These are phyloP conservation scores for Talaromyces ruber DNA, from an alignment of 495 filamentous ascomycete genomes.

Conservation along the genomic window DNA sequence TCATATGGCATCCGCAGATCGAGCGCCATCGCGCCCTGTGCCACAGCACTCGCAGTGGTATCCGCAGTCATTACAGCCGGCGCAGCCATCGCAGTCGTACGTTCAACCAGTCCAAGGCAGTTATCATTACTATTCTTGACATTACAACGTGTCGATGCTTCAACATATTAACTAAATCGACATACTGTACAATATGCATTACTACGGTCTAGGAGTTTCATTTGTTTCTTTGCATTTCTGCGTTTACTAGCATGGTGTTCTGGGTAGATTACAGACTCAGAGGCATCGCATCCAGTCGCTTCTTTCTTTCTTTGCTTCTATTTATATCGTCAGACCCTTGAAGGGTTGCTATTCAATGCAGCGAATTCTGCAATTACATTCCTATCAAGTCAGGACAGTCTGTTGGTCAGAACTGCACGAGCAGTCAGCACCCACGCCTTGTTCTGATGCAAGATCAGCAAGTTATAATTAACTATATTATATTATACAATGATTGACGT, in stretches of 20 bases:
- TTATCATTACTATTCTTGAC: background rate
- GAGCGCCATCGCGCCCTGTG: background rate
- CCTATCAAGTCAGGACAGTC: no score
- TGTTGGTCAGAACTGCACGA: background rate
- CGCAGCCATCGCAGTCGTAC: background rate
- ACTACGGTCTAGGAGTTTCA: background rate
- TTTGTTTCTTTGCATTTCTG: background rate
- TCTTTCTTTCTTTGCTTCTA: background rate
- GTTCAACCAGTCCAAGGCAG: background rate
- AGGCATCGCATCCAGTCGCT: background rate
- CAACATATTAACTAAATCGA: background rate
- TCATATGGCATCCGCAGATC: background rate
- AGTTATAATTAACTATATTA: background rate
- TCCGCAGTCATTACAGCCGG: background rate
- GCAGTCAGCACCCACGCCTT: background rate
- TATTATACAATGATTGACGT: background rate
- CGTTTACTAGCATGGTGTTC: background rate
- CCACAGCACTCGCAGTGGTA: background rate
- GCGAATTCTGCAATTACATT: background rate
- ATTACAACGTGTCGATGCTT: background rate
- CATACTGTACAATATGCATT: background rate
- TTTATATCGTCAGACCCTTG: background rate
- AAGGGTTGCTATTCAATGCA: background rate
- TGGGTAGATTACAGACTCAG: background rate
- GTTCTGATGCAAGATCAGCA: background rate